Base-by-base conservation (phyloP, 2,329 filamentous ascomycete genomes). In the Fonsecaea pugnacius region DNA sequence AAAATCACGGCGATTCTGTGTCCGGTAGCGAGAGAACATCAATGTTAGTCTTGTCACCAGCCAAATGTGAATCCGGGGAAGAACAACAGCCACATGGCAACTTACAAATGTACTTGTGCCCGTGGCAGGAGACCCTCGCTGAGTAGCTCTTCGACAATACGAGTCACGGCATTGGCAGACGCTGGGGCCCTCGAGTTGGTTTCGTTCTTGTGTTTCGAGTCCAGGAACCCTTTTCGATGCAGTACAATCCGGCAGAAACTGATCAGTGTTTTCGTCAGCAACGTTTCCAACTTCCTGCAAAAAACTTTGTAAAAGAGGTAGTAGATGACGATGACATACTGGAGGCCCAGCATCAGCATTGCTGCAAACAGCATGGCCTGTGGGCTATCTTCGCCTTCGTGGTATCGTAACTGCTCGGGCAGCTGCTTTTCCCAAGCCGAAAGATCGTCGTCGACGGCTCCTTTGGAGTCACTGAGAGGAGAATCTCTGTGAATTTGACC, bases 111-210 rank as follows among this genome's bases (percentile, higher is more conserved):
- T 54, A 63, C 61, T 60, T 63, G 61, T 63, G 55, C 35, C 21
- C 61, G 54, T 48, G 61, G 55, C 33, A 63, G 61, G 4, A 63
- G 55, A 48, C 56, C 61, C 33, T 63, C 61, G 46, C 18, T 63
- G 35, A 70, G 38, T 18, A 70, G 52, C 21, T 69, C 65, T 50
- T 70, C 68, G 7, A 67, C 67, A 40, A 70, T 46, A 16, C 65
- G 67, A 1, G 67, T 69, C 4, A 69, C 68, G 10, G 36, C 46
- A 59, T 65, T 67, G 14, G 68, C 68, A 56, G 68, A 67, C 38
- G 52, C 46, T 36, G 46, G 48, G 46, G 55, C 61, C 61, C 46
- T 63, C 18, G 61, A 63, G 48, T 32, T 46, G 35, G 61, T 54
- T 14, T 63, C 61, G 48, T 24, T 36, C 21, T 63, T 59, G 7